These are phyloP conservation scores for Naganishia cerealis DNA, from an alignment of 1,284 basidiomycete genomes.

Conservation along the genomic window DNA sequence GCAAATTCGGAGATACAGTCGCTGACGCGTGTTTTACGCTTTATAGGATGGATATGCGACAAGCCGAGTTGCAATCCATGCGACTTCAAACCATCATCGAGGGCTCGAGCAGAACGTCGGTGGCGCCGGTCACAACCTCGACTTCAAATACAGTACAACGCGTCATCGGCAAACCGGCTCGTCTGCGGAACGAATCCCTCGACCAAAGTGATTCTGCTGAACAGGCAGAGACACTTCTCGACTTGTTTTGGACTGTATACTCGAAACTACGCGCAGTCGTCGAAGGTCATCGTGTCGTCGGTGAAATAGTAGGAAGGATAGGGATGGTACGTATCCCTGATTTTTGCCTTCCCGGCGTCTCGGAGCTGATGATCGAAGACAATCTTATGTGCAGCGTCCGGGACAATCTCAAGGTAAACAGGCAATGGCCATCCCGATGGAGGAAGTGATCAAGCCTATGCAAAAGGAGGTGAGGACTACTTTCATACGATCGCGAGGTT, in stretches of 20 bases:
- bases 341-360: not conserved
- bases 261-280: conserved; percentile 95
- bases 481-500: conserved; percentile 18
- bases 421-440: conserved; percentile 65
- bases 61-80: conserved; percentile 28
- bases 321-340: conserved; percentile 66
- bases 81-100: conserved; percentile 22
- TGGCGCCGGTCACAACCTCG: not conserved
- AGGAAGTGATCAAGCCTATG: conserved; percentile 88
- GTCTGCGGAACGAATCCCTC: conserved; percentile 70
- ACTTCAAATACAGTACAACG: not conserved
- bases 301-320: conserved; percentile 84
- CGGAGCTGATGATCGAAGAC: conserved; percentile 54
- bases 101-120: conserved; percentile 12
- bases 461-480: conserved; percentile 71
- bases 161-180: conserved; percentile 11
- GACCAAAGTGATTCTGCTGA: conserved; percentile 71
- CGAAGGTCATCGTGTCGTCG: conserved; percentile 86
- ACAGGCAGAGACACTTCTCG: conserved; percentile 81
- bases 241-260: conserved; percentile 97
- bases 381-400: conserved; percentile 80
- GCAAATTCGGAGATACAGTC: too few species aligned
- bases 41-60: conserved; percentile 31
- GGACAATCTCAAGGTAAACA: conserved; percentile 64
- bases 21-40: not conserved